A percentile compares a stretch with the other conserved stretches of the same genome.
Evolutionary conservation across 2,329 filamentous ascomycete species (phyloP).

Genomic region (Grosmannia penicillata): DNA sequence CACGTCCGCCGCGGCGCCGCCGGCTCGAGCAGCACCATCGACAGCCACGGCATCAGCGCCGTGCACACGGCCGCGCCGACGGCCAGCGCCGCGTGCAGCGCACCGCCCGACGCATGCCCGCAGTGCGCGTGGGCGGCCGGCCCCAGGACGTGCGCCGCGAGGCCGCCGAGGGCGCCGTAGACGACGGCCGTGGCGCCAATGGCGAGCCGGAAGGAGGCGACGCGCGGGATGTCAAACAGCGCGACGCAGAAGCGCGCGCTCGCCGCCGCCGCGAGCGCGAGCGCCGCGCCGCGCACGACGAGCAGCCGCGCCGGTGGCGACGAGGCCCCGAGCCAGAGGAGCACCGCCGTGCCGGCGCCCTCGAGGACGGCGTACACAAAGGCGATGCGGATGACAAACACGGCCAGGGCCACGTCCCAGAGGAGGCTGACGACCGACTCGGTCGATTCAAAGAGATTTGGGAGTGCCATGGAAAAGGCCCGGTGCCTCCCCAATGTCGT

Average conservation of each 20-base stretch:
- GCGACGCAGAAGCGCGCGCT: too few relatives aligned
- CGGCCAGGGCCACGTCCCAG: slow-evolving; percentile 21
- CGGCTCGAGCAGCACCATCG: slow-evolving; percentile 6
- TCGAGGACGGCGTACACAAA: slow-evolving; percentile 10
- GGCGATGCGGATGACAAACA: slow-evolving; percentile 14
- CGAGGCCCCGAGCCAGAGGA: too few relatives aligned
- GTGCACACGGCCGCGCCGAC: neutral
- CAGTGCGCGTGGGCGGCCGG: neutral
- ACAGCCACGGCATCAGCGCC: slow-evolving; percentile 5
- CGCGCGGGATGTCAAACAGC: too few relatives aligned
- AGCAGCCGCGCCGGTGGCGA: neutral
- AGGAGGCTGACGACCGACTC: slow-evolving; percentile 21
- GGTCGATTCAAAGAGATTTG: slow-evolving; percentile 16
- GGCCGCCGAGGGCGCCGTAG: neutral
- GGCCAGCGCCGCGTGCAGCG: neutral
- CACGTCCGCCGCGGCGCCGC: slow-evolving; percentile 16
- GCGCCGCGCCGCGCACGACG: too few relatives aligned
- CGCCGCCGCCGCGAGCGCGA: too few relatives aligned
- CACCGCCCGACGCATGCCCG: neutral
- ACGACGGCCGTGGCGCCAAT: neutral
- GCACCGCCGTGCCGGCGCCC: slow-evolving; percentile 18
- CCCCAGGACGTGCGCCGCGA: neutral
- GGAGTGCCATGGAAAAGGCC: neutral
- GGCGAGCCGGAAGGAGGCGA: slow-evolving; percentile 1
- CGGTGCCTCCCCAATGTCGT: too few relatives aligned